phyloP scores from a whole-genome alignment of 2,329 filamentous ascomycete species.

The Claviceps spartinae region DNA sequence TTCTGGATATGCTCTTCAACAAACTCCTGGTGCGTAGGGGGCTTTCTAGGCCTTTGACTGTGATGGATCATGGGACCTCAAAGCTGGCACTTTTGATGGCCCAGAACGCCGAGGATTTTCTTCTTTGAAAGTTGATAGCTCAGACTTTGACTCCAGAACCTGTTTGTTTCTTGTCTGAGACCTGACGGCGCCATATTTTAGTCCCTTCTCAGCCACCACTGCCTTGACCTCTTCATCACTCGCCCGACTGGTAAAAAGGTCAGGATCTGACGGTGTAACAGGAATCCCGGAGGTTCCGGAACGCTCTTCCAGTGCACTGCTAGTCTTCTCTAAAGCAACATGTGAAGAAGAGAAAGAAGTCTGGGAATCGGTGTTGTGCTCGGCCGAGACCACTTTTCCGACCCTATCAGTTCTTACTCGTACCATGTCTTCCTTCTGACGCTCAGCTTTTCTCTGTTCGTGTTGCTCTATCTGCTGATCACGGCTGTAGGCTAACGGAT shows the following conservation, averaged over 20 bases:
- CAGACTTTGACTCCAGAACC: conserved; percentile 19
- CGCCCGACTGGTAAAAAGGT: not conserved
- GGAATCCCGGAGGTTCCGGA: not conserved
- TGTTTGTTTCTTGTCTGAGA: conserved; percentile 26
- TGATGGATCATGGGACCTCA: not conserved
- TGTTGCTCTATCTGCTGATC: conserved; percentile 13
- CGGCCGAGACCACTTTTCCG: too few relatives aligned
- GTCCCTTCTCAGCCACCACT: not conserved
- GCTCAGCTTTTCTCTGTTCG: not conserved
- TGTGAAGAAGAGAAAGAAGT: too few relatives aligned
- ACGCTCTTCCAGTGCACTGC: not conserved
- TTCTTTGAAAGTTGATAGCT: not conserved
- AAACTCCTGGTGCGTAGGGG: not conserved
- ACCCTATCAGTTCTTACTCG: too few relatives aligned
- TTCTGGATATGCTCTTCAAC: conserved; percentile 14
- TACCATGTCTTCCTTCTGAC: not conserved
- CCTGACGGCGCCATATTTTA: not conserved
- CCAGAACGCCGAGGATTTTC: not conserved
- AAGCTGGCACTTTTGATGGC: not conserved
- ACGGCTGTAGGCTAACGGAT: conserved; percentile 30
- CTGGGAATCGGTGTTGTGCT: too few relatives aligned
- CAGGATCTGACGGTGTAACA: not conserved
- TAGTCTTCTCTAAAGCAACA: not conserved
- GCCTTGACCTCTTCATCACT: not conserved
- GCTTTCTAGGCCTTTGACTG: not conserved